phyloP scores from a whole-genome alignment of 2,329 filamentous ascomycete species.

The Lasiodiplodia citricola region DNA sequence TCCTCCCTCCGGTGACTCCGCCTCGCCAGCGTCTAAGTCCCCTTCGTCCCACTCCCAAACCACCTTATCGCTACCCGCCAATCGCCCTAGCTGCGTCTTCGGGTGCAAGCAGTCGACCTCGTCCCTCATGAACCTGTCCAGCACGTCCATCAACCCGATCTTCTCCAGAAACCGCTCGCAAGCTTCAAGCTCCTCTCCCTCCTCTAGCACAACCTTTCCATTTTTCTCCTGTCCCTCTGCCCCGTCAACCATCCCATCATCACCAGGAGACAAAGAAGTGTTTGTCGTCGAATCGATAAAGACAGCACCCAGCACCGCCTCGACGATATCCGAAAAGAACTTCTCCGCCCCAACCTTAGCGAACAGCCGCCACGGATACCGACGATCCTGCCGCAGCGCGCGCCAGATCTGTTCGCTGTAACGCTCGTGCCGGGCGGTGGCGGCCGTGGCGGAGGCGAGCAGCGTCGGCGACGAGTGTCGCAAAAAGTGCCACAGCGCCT shows the following conservation, averaged over 20 bases:
- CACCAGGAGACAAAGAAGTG: background rate
- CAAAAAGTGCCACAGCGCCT: constrained; percentile 72
- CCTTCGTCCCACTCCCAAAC: constrained; percentile 52
- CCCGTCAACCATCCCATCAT: background rate
- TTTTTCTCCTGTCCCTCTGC: background rate
- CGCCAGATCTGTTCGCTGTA: constrained; percentile 57
- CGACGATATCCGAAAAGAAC: constrained; percentile 82
- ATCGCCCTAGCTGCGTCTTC: constrained; percentile 70
- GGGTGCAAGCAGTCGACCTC: constrained; percentile 63
- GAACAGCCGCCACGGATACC: constrained; percentile 80
- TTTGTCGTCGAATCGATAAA: constrained; percentile 73
- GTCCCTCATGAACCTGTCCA: constrained; percentile 64
- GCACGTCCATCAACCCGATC: constrained; percentile 68
- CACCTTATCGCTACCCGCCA: constrained; percentile 61
- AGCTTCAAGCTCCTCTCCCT: constrained; percentile 48
- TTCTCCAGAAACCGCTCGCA: constrained; percentile 67
- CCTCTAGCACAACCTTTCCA: constrained; percentile 47
- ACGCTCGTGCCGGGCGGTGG: constrained; percentile 49
- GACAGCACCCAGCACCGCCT: constrained; percentile 79
- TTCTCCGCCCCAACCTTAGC: constrained; percentile 71
- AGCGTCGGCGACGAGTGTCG: constrained; percentile 61
- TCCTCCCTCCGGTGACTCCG: background rate
- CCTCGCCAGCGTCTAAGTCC: background rate
- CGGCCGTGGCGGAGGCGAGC: constrained; percentile 47
- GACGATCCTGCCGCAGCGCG: constrained; percentile 55